Evolutionary conservation across 179 eudicot species (phyloP).

Genomic region (Pouteria campechiana): DNA sequence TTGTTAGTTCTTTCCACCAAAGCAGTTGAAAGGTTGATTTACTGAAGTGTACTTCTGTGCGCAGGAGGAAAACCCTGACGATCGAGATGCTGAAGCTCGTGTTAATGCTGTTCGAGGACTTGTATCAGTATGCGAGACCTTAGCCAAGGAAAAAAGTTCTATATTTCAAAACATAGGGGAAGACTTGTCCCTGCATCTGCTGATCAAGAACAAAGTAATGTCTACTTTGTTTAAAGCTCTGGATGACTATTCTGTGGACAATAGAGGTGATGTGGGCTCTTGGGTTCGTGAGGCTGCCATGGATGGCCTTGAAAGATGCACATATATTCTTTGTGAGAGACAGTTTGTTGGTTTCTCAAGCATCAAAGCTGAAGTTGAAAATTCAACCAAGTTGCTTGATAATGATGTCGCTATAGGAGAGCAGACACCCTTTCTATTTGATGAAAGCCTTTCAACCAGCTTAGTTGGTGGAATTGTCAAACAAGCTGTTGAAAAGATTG

Average conservation of each 20-base stretch:
- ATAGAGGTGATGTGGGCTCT: constrained; percentile 98
- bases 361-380: constrained; percentile 7
- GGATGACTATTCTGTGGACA: constrained; percentile 91
- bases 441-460: constrained; percentile 51
- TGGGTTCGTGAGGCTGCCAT: constrained; percentile 99
- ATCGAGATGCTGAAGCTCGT: constrained; percentile 97
- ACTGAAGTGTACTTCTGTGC: no score
- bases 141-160: constrained; percentile 27
- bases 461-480: constrained; percentile 63
- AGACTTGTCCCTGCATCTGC: constrained; percentile 31
- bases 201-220: constrained; percentile 75
- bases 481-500: constrained; percentile 98
- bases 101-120: constrained; percentile 91
- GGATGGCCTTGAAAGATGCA: constrained; percentile 87
- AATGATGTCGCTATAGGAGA: constrained; percentile 12
- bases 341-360: constrained; percentile 20
- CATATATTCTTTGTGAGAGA: constrained; percentile 64
- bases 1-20: background rate
- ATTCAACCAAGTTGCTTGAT: constrained; percentile 10
- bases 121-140: constrained; percentile 61
- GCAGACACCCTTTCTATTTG: constrained; percentile 29
- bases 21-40: background rate
- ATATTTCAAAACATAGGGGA: constrained; percentile 20
- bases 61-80: constrained; percentile 92
- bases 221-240: constrained; percentile 67